Evolutionary conservation across 2,329 filamentous ascomycete species (phyloP).

Genomic region (Calonectria pseudoturangicola): DNA sequence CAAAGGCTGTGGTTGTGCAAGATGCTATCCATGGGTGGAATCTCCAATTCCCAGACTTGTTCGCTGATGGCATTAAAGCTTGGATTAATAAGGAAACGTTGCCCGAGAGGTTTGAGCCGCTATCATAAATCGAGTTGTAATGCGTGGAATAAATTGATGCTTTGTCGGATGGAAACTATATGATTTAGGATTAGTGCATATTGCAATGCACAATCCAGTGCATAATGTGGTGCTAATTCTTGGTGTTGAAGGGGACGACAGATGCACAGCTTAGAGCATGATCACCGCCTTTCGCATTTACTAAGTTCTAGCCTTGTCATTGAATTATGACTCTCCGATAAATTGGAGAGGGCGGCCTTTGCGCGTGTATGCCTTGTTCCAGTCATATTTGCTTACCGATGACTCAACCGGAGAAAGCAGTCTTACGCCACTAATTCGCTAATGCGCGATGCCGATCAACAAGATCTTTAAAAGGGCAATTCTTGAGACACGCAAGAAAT

Average conservation of each 20-base stretch:
- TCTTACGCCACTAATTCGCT: neutral
- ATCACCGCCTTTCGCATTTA: too few relatives aligned
- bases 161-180: neutral
- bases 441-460: neutral
- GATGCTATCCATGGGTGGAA: slow-evolving; percentile 62
- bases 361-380: neutral
- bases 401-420: neutral
- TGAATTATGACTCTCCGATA: neutral
- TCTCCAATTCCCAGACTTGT: slow-evolving; percentile 60
- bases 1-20: slow-evolving; percentile 55
- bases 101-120: slow-evolving; percentile 44
- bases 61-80: slow-evolving; percentile 58
- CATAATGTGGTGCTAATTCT: neutral
- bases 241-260: neutral
- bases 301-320: too few relatives aligned
- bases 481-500: neutral
- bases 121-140: neutral
- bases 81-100: slow-evolving; percentile 56
- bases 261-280: too few relatives aligned
- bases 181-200: neutral
- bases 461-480: neutral
- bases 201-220: neutral
- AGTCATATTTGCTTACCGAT: neutral
- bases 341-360: neutral
- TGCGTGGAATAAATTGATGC: neutral